These are phyloP conservation scores for Neopestalotiopsis rosae DNA, from an alignment of 2,329 filamentous ascomycete genomes.

Conservation along the genomic window DNA sequence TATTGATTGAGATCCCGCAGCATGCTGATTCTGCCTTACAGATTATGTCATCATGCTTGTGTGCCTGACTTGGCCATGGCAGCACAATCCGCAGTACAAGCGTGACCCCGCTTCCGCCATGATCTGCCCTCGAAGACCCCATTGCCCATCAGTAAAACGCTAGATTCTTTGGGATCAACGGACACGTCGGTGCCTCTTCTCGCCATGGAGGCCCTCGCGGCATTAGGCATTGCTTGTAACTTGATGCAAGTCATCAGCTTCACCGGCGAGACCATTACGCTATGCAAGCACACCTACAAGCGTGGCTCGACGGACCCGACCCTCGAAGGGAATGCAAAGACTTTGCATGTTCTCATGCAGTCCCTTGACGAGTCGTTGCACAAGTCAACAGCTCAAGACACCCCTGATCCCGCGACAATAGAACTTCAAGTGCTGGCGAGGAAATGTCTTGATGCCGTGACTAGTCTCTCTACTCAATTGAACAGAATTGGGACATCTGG, in stretches of 20 bases:
- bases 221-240: not conserved
- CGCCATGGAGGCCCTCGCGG: not conserved
- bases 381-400: not conserved
- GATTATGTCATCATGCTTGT: no score
- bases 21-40: no score
- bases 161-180: no score
- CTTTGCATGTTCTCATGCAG: not conserved
- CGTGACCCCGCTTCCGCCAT: no score
- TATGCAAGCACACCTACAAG: not conserved
- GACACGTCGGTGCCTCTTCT: no score
- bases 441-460: not conserved
- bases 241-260: conserved; percentile 8
- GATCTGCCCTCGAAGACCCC: no score
- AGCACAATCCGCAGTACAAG: no score
- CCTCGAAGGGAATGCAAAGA: not conserved
- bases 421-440: not conserved
- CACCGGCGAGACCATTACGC: not conserved
- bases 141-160: no score
- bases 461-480: not conserved
- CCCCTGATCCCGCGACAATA: not conserved
- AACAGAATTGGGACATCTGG: not conserved
- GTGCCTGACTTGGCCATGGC: no score
- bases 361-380: not conserved
- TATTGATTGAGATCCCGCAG: no score
- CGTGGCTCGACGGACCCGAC: not conserved